A percentile compares a stretch with the other conserved stretches of the same genome.
Conservation (phyloP, 2,329 filamentous ascomycete species). For the Penicillium sp. region DNA sequence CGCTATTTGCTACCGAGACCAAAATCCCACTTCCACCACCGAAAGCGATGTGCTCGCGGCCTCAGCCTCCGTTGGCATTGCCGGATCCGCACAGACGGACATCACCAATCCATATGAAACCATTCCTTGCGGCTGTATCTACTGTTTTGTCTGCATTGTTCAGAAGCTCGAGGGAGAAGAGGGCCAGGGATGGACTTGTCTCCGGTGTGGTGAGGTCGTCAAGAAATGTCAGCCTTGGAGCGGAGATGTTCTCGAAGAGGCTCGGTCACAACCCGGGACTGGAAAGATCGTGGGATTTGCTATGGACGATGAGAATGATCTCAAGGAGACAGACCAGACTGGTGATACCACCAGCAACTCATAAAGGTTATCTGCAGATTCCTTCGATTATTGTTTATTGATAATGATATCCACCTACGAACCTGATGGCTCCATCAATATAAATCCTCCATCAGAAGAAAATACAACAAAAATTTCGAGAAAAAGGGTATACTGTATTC, state of each 20-base stretch:
- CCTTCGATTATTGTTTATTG: neutral
- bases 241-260: slow-evolving; percentile 72
- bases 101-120: slow-evolving; percentile 96
- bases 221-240: slow-evolving; percentile 88
- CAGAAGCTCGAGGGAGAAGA: slow-evolving; percentile 88
- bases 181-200: slow-evolving; percentile 88
- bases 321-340: neutral
- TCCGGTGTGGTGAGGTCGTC: slow-evolving; percentile 81
- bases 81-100: slow-evolving; percentile 87
- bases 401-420: neutral
- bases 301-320: slow-evolving; percentile 27
- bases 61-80: slow-evolving; percentile 68
- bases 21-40: slow-evolving; percentile 70
- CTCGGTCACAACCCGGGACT: slow-evolving; percentile 32
- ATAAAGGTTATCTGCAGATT: neutral
- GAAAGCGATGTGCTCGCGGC: slow-evolving; percentile 76
- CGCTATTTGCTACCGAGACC: slow-evolving; percentile 94
- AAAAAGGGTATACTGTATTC: neutral
- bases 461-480: neutral
- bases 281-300: slow-evolving; percentile 47
- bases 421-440: neutral
- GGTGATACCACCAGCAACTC: neutral
- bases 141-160: slow-evolving; percentile 95
- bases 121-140: slow-evolving; percentile 84
- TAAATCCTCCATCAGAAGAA: neutral